A percentile compares a stretch with the other conserved stretches of the same genome.
These are phyloP conservation scores for Penicillium sp. DNA, from an alignment of 2,329 filamentous ascomycete genomes.

Conservation along the genomic window DNA sequence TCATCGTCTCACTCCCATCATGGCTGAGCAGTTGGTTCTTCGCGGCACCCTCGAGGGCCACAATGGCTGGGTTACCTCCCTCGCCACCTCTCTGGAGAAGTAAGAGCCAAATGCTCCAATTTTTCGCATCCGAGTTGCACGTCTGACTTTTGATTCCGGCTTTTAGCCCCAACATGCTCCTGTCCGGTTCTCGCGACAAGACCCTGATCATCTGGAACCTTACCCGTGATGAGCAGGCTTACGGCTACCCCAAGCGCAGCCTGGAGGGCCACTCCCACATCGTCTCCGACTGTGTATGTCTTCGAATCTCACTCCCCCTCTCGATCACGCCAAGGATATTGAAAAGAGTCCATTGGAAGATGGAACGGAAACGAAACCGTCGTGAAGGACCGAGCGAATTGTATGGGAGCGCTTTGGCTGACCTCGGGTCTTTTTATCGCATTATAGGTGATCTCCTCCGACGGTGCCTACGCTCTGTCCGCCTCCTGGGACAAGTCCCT, in stretches of 20 bases:
- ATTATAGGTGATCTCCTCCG: constrained; percentile 92
- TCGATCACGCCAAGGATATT: constrained; percentile 16
- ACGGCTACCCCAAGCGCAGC: constrained; percentile 99
- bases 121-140: constrained; percentile 31
- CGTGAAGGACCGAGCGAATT: constrained; percentile 12
- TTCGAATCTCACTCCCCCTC: constrained; percentile 21
- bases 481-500: constrained; percentile 99
- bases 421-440: constrained; percentile 33
- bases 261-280: constrained; percentile 99
- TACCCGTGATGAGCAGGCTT: constrained; percentile 96
- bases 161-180: constrained; percentile 95
- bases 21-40: constrained; percentile 94
- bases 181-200: constrained; percentile 97
- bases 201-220: constrained; percentile 99
- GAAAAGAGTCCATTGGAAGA: constrained; percentile 18
- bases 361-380: constrained; percentile 19
- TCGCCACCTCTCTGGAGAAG: constrained; percentile 99
- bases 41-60: constrained; percentile 98
- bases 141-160: constrained; percentile 45
- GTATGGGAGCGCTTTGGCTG: constrained; percentile 34
- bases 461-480: constrained; percentile 98
- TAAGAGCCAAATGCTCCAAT: constrained; percentile 56
- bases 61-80: constrained; percentile 98
- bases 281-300: constrained; percentile 98
- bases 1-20: constrained; percentile 57